These are phyloP conservation scores for Diaporthe helianthi DNA, from an alignment of 2,329 filamentous ascomycete genomes.

Conservation along the genomic window DNA sequence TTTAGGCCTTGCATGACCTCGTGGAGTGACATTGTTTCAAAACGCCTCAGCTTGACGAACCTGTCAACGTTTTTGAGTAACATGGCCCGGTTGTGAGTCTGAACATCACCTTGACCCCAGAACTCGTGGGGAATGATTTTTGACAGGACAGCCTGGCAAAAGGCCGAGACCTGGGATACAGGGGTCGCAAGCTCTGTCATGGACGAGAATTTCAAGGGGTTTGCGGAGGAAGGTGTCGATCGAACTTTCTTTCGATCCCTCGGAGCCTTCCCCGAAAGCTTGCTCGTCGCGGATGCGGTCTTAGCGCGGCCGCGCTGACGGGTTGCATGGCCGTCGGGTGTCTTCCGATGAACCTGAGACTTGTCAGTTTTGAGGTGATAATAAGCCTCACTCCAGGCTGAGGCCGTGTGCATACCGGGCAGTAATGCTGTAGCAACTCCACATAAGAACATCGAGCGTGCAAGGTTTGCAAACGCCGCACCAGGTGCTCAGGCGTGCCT, in stretches of 20 bases:
- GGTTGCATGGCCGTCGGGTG: not conserved
- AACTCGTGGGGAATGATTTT: slow-evolving; percentile 77
- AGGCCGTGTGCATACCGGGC: slow-evolving; percentile 59
- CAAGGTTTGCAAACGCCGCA: slow-evolving; percentile 71
- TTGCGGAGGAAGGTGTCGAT: not conserved
- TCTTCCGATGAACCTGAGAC: slow-evolving; percentile 12
- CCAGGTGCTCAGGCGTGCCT: slow-evolving; percentile 64
- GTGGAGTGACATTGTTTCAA: slow-evolving; percentile 82
- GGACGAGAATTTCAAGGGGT: slow-evolving; percentile 48
- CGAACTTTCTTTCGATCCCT: slow-evolving; percentile 30
- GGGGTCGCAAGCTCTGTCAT: slow-evolving; percentile 75
- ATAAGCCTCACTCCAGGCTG: slow-evolving; percentile 19
- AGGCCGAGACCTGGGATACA: slow-evolving; percentile 76
- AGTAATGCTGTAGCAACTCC: slow-evolving; percentile 82
- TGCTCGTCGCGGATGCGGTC: slow-evolving; percentile 10
- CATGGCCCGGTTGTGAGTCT: slow-evolving; percentile 64
- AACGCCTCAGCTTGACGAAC: slow-evolving; percentile 80
- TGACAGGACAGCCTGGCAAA: slow-evolving; percentile 78
- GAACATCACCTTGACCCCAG: slow-evolving; percentile 68
- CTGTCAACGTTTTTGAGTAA: slow-evolving; percentile 75
- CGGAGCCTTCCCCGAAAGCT: slow-evolving; percentile 22
- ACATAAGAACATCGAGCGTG: slow-evolving; percentile 81
- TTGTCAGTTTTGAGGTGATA: slow-evolving; percentile 5
- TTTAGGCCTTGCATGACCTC: slow-evolving; percentile 78
- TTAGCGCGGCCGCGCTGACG: slow-evolving; percentile 22